Conservation (phyloP, 225 moss, liverwort and hornwort genomes). For the Ulota crispa region DNA sequence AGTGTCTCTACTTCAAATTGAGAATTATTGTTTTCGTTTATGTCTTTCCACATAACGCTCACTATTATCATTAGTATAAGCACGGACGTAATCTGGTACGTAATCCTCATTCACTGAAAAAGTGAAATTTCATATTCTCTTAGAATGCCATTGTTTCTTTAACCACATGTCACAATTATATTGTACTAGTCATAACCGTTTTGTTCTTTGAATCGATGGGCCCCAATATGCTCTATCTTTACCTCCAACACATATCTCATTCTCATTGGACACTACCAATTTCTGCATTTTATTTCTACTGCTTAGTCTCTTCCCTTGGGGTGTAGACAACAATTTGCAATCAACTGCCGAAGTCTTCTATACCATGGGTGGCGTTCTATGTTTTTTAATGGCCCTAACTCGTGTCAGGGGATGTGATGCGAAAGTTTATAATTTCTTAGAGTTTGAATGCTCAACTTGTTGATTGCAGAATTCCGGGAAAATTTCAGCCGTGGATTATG, state of each 20-base stretch:
- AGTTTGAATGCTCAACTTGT: constrained; percentile 11
- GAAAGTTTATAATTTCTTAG: neutral
- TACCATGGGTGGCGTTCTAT: neutral
- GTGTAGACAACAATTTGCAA: neutral
- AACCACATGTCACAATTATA: neutral
- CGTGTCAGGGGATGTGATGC: neutral
- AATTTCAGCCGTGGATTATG: constrained; percentile 75
- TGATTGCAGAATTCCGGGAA: constrained; percentile 83
- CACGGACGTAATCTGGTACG: neutral
- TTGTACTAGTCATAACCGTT: neutral
- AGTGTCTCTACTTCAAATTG: neutral
- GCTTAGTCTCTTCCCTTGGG: neutral
- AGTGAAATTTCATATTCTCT: neutral
- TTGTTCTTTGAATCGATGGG: neutral
- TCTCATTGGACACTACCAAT: neutral
- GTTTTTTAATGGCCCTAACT: neutral
- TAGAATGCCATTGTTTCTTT: neutral
- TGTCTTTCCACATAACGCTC: neutral
- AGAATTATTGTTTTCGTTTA: too few relatives aligned
- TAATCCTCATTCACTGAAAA: too few relatives aligned
- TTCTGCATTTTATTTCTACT: neutral
- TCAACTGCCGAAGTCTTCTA: neutral
- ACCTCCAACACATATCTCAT: neutral
- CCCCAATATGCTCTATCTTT: neutral
- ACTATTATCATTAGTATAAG: neutral